Base-by-base conservation (phyloP, 768 basidiomycete genomes). In the Hygrocybe coccinea region DNA sequence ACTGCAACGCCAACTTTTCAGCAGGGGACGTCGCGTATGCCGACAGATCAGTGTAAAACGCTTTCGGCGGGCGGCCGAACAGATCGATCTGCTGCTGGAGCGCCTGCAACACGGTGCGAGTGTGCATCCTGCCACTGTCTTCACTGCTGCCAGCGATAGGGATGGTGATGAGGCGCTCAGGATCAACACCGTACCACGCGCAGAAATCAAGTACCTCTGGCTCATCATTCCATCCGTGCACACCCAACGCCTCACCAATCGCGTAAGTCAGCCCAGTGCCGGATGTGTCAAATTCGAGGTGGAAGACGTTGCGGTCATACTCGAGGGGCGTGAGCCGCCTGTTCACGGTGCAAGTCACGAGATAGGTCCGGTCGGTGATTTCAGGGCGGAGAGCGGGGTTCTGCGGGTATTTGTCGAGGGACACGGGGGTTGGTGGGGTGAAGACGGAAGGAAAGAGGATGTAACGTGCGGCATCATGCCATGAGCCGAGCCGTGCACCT, bases 301-400 rank as follows among this genome's bases (percentile, higher is more conserved):
- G 97, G 79, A 98, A 98, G 33, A 99, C 94, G 71, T 99, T 98
- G 62, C 97, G 91, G 71, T 97, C 89, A 73, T 99, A 99, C 59
- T 95, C 93, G 61, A 83, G 71, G 33, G 97, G 97, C 1, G 97
- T 98, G 47, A 99, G 82, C 33, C 97, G 90, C 43, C 86, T 85
- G 74, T 97, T 98, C 69, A 97, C 94, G 5, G 86, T 83, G 69
- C 93, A 95, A 8, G 91, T 95, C 55, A 97, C 86, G 53, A 98
- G 83, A 81, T 81, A 97, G 21, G 94, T 98, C 65, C 87, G 86
- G 56, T 97, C 95, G 2, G 87, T 74, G 21, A 89, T 67, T 63
- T 97, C 93, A 11, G 97, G 97, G 39, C 88, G 91, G 33, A 95
- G 75, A 3, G 85, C 76, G 12, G 88, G 85, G 56, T 86, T 76